Conservation (phyloP, 2,329 filamentous ascomycete species). For the Trichoderma simmonsii region DNA sequence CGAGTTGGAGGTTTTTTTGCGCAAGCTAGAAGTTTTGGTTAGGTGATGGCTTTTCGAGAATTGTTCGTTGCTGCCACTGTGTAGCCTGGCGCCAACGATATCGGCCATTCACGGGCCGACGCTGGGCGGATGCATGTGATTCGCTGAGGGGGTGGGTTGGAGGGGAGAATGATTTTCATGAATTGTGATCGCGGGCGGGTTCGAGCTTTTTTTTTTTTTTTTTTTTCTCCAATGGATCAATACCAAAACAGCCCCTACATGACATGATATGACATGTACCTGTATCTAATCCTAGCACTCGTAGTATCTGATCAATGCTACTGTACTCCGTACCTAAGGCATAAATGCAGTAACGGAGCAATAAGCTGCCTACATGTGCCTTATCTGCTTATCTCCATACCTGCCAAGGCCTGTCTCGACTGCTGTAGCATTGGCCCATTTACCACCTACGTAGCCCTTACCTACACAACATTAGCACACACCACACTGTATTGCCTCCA, state of each 20-base stretch:
- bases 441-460: not conserved
- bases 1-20: not conserved
- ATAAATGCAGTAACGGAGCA: not conserved
- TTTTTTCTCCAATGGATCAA: not conserved
- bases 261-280: not conserved
- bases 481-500: not conserved
- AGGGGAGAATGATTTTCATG: not conserved
- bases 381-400: not conserved
- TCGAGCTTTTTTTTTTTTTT: not conserved
- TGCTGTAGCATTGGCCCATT: not conserved
- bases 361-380: not conserved
- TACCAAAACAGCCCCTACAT: not conserved
- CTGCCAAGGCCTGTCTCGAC: not conserved
- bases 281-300: not conserved
- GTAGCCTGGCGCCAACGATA: slow-evolving; percentile 16
- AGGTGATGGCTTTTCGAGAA: not conserved
- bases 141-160: not conserved
- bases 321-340: not conserved
- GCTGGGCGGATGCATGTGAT: slow-evolving; percentile 21
- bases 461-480: not conserved
- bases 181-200: not conserved
- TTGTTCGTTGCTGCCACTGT: not conserved
- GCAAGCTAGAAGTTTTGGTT: slow-evolving; percentile 7
- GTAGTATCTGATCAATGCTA: not conserved
- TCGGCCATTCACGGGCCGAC: slow-evolving; percentile 24